phyloP scores from a whole-genome alignment of 2,329 filamentous ascomycete genomes.

The Sclerotinia spermophila region DNA sequence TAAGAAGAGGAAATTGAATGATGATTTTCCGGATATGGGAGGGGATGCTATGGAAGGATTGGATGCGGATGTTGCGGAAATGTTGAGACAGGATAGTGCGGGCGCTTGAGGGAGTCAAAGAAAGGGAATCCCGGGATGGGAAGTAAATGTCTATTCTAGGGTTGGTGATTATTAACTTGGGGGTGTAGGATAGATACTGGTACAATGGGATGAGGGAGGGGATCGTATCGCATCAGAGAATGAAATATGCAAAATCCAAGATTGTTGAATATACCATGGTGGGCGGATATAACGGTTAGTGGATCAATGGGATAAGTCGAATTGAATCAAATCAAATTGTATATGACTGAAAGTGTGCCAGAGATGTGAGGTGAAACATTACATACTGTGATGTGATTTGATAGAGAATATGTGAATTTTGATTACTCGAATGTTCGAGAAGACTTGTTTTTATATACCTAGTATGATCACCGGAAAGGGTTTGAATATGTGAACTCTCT shows the following conservation, averaged over 20 bases:
- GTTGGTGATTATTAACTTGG: not conserved
- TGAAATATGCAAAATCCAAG: not conserved
- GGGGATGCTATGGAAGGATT: conserved; percentile 53
- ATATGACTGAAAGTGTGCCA: not conserved
- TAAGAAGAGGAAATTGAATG: conserved; percentile 48
- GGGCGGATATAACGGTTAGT: not conserved
- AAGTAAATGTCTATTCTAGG: not conserved
- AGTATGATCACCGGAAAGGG: not conserved
- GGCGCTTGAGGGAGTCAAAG: not conserved
- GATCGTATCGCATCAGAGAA: not conserved
- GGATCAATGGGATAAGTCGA: not conserved
- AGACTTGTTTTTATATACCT: not conserved
- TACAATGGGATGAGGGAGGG: not conserved
- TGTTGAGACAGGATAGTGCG: conserved; percentile 43
- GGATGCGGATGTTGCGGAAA: conserved; percentile 58
- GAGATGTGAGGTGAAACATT: not conserved
- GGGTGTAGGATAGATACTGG: conserved; percentile 11
- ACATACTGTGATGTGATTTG: not conserved
- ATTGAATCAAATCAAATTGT: not conserved
- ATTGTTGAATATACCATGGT: conserved; percentile 7
- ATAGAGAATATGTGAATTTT: not conserved
- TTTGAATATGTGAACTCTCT: not conserved
- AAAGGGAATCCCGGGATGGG: not conserved
- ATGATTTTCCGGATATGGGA: conserved; percentile 45
- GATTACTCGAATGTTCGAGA: no score